Evolutionary conservation across 768 basidiomycete species (phyloP).

Genomic region (Leccinum disarticulatum): DNA sequence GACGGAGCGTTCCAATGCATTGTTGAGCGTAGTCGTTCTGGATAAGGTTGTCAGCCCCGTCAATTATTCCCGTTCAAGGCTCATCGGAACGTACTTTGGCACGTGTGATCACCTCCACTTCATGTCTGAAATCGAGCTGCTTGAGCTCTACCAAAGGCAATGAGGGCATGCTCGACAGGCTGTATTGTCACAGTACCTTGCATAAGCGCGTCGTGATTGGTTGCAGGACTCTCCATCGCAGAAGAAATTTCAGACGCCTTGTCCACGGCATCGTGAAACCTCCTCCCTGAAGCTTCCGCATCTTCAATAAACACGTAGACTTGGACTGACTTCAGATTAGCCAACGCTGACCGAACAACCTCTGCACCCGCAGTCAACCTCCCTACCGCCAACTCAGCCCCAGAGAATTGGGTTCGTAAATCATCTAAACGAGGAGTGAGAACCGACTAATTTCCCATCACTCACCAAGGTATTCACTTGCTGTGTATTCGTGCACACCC

Average conservation of each 20-base stretch:
- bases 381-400: constrained; percentile 52
- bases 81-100: constrained; percentile 44
- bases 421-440: constrained; percentile 46
- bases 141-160: constrained; percentile 51
- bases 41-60: constrained; percentile 2
- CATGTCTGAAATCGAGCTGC: constrained; percentile 64
- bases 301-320: constrained; percentile 45
- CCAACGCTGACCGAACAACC: constrained; percentile 50
- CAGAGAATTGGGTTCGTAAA: constrained; percentile 50
- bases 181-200: constrained; percentile 42
- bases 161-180: not conserved
- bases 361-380: constrained; percentile 60
- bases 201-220: constrained; percentile 49
- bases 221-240: constrained; percentile 53
- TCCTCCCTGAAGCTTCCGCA: constrained; percentile 51
- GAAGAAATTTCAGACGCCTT: constrained; percentile 52
- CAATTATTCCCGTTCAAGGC: not conserved
- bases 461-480: constrained; percentile 30
- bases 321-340: constrained; percentile 44
- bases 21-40: constrained; percentile 75
- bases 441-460: not conserved
- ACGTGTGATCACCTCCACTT: constrained; percentile 55
- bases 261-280: constrained; percentile 60
- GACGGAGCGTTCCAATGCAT: constrained; percentile 63
- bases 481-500: constrained; percentile 70